phyloP scores from a whole-genome alignment of 2,329 filamentous ascomycete species.

The Ophiostoma perfectum region DNA sequence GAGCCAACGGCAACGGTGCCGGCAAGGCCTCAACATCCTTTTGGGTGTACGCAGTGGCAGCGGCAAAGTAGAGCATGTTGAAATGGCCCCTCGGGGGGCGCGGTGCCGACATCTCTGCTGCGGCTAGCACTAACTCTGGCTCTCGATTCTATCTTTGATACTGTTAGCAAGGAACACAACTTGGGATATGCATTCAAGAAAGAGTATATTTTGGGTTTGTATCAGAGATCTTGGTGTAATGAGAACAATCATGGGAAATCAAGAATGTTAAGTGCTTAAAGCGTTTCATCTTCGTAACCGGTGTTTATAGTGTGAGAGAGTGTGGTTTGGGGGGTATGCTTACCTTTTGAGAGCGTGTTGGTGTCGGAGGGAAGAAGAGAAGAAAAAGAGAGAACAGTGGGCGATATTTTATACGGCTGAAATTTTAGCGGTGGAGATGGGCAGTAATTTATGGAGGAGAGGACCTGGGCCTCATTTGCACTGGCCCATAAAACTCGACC shows the following conservation, averaged over 20 bases:
- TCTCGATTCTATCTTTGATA: neutral
- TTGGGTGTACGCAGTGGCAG: slow-evolving; percentile 64
- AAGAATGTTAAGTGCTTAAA: slow-evolving; percentile 38
- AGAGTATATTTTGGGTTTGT: neutral
- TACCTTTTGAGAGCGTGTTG: slow-evolving; percentile 8
- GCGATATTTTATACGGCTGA: slow-evolving; percentile 11
- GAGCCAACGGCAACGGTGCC: slow-evolving; percentile 58
- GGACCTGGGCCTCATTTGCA: neutral
- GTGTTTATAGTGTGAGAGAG: neutral
- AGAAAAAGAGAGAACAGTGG: neutral
- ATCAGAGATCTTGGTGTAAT: slow-evolving; percentile 69
- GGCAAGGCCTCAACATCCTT: slow-evolving; percentile 60
- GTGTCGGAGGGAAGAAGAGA: neutral
- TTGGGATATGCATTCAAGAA: neutral
- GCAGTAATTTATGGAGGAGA: slow-evolving; percentile 4
- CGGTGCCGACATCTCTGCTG: slow-evolving; percentile 31
- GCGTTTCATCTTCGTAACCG: slow-evolving; percentile 15
- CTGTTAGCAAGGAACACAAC: neutral
- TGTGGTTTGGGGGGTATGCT: slow-evolving; percentile 27
- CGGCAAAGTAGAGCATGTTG: slow-evolving; percentile 76
- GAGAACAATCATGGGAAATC: slow-evolving; percentile 47
- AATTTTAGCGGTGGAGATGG: slow-evolving; percentile 7
- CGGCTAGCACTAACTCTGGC: neutral
- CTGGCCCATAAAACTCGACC: neutral
- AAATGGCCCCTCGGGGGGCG: slow-evolving; percentile 61